Evolutionary conservation across 1,139 yeast species (phyloP), one percentile per base, ranked within the genome.

Genomic region (Protomyces macrosporus): DNA sequence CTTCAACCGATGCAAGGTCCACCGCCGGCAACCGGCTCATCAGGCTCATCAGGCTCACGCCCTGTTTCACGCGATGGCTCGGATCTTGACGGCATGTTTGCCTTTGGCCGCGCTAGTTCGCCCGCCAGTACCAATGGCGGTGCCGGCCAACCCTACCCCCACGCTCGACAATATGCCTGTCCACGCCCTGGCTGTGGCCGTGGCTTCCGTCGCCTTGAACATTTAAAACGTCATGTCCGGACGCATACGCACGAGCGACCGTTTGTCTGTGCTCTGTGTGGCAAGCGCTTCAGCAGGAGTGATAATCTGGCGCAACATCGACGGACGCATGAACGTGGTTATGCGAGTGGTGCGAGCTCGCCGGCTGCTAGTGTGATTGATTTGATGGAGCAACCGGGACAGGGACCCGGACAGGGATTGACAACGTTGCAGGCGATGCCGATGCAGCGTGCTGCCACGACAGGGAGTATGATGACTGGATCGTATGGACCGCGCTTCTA

Each of bases 181-280:
- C 58, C 63, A 5, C 35, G 42, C 30, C 52, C 62, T 5, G 62
- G 52, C 32, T 60, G 63, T 36, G 50, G 39, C 40, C 53, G 58
- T 34, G 36, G 45, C 14, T 60, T 60, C 37, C 53, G 55, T 33
- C 53, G 58, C 16, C 40, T 53, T 7, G 58, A 60, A 34, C 63
- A 60, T 35, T 30, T 60, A 33, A 53, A 60, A 33, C 53, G 58
- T n/a, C 63, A 60, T 23, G 58, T 60, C 7, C 58, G 45, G 14
- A 53, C 63, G 23, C 63, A 60, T 45, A 53, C 58, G 14, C 58
- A 53, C 7, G 63, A 60, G 34, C 45, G 58, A 45, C 63, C 63
- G 6, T 54, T 34, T 16, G 45, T 37, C 6, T 60, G 63, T 45
- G 45, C 42, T 32, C 35, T 54, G n/a, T 60, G 63, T 53, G 51